A percentile compares a stretch with the other conserved stretches of the same genome.
phyloP scores from a whole-genome alignment of 331 rosid species.

The Cucumis variabilis region DNA sequence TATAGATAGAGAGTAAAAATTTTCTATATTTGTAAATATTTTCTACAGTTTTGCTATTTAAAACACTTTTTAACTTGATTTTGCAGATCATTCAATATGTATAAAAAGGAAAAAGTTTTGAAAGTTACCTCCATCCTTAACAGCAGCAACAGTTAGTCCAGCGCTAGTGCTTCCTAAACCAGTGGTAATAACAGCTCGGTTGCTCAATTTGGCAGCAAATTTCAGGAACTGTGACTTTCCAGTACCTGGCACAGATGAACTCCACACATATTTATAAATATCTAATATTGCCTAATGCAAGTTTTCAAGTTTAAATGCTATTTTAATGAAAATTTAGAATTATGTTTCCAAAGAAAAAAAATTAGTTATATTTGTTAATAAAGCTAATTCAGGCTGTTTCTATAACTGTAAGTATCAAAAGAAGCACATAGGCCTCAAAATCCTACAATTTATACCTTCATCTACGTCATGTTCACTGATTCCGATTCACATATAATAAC shows the following conservation, averaged over 20 bases:
- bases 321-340: background rate
- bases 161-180: conserved; percentile 99
- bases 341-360: background rate
- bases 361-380: background rate
- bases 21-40: too few relatives aligned
- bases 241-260: conserved; percentile 59
- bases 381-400: background rate
- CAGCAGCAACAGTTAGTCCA: conserved; percentile 96
- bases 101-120: conserved; percentile 18
- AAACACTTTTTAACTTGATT: background rate
- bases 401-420: background rate
- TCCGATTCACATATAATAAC: conserved; percentile 6
- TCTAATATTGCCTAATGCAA: background rate
- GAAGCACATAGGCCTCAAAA: background rate
- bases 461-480: background rate
- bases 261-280: conserved; percentile 12
- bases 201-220: conserved; percentile 92
- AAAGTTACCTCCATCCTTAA: conserved; percentile 85
- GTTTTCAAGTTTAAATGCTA: background rate
- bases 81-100: background rate
- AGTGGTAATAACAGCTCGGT: conserved; percentile 92
- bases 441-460: background rate
- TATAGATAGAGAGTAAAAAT: too few relatives aligned
- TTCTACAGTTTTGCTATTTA: too few relatives aligned
- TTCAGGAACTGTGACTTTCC: conserved; percentile 97